phyloP scores from a whole-genome alignment of 1,284 basidiomycete species.

The Sphagnurus paluster region DNA sequence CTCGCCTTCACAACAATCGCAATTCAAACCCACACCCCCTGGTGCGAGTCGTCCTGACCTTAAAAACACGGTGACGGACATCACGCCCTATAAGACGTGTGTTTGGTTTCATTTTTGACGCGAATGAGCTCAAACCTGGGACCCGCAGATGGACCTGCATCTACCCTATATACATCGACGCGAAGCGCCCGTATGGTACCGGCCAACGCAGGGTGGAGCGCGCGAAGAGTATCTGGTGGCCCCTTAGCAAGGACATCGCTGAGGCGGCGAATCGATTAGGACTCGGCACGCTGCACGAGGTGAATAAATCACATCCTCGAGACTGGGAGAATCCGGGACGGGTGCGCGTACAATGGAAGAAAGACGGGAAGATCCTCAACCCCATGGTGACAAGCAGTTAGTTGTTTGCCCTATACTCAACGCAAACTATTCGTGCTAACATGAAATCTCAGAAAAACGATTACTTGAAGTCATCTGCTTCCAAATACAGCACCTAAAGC shows the following conservation, averaged over 20 bases:
- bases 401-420: conserved; percentile 31
- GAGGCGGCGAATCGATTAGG: conserved; percentile 80
- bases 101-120: conserved; percentile 25
- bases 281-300: conserved; percentile 83
- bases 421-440: conserved; percentile 1
- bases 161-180: conserved; percentile 97
- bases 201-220: conserved; percentile 84
- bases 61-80: conserved; percentile 58
- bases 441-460: conserved; percentile 69
- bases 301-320: conserved; percentile 86
- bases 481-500: conserved; percentile 75
- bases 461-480: conserved; percentile 75
- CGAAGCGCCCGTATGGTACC: conserved; percentile 83
- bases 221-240: conserved; percentile 89
- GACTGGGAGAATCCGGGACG: conserved; percentile 98
- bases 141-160: conserved; percentile 83
- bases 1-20: conserved; percentile 45
- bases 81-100: conserved; percentile 79
- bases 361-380: conserved; percentile 74
- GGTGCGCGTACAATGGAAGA: conserved; percentile 88
- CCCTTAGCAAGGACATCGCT: conserved; percentile 88
- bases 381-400: conserved; percentile 77
- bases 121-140: conserved; percentile 14
- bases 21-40: conserved; percentile 28
- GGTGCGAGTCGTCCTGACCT: conserved; percentile 24